These are phyloP conservation scores for Malus asiatica DNA, from an alignment of 306 rosid species.

Conservation along the genomic window DNA sequence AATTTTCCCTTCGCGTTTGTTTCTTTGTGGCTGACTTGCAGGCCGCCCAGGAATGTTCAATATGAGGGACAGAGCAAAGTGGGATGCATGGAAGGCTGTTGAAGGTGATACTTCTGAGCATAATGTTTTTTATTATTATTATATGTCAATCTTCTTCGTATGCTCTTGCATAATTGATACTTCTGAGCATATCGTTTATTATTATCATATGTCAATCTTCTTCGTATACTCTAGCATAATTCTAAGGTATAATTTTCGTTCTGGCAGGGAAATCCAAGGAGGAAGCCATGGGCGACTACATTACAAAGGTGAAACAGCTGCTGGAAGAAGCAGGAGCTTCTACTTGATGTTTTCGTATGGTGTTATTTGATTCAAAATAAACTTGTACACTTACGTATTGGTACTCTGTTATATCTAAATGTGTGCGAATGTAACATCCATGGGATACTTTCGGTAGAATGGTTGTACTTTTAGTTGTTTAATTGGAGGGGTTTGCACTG, in stretches of 20 bases:
- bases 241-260: neutral
- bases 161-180: neutral
- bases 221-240: neutral
- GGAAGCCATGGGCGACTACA: conserved; percentile 76
- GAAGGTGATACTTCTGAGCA: conserved; percentile 49
- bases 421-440: conserved; percentile 13
- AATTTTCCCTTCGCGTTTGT: conserved; percentile 9
- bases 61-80: conserved; percentile 80
- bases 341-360: conserved; percentile 27
- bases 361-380: conserved; percentile 27
- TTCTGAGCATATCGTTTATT: no score
- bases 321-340: conserved; percentile 57
- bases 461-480: conserved; percentile 9
- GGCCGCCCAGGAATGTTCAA: conserved; percentile 89
- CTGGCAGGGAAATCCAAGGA: conserved; percentile 80
- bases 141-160: neutral
- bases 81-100: conserved; percentile 99
- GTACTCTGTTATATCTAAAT: conserved; percentile 16
- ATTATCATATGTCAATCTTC: no score
- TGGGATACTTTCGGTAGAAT: neutral
- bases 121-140: no score
- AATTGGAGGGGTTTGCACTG: neutral
- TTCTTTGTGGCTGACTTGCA: conserved; percentile 28
- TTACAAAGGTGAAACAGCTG: conserved; percentile 92
- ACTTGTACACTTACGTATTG: conserved; percentile 15